phyloP scores from a whole-genome alignment of 306 rosid genomes.

The Trifolium fragiferum region DNA sequence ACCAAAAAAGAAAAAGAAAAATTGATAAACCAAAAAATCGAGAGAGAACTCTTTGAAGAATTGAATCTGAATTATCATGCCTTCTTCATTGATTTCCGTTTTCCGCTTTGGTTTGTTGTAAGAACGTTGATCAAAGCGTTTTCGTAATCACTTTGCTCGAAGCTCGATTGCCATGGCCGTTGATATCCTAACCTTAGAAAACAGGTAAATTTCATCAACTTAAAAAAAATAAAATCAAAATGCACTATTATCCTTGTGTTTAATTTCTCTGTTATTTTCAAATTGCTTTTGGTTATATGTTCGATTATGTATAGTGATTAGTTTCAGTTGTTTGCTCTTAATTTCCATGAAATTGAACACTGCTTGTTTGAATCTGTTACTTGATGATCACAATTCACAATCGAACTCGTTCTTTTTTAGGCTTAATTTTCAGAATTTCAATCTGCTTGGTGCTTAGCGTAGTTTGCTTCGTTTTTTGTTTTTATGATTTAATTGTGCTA shows the following conservation, averaged over 20 bases:
- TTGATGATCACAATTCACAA: conserved; percentile 25
- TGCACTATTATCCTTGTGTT: neutral
- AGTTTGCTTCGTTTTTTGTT: neutral
- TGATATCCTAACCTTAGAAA: conserved; percentile 55
- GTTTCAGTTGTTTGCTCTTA: conserved; percentile 20
- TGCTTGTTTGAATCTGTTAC: conserved; percentile 18
- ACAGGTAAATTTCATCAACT: conserved; percentile 51
- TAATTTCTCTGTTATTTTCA: neutral
- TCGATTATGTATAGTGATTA: conserved; percentile 12
- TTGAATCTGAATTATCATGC: too few relatives aligned
- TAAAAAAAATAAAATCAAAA: conserved; percentile 16
- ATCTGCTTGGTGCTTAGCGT: neutral
- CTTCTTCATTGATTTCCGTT: neutral
- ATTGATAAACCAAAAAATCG: too few relatives aligned
- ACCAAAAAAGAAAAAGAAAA: too few relatives aligned
- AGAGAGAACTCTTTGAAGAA: too few relatives aligned
- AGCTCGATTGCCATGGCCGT: conserved; percentile 56
- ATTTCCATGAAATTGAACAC: conserved; percentile 18
- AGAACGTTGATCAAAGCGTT: conserved; percentile 31
- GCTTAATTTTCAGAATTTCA: conserved; percentile 16
- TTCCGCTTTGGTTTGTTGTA: conserved; percentile 20
- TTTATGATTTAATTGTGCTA: neutral
- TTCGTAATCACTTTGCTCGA: conserved; percentile 22
- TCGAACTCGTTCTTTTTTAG: neutral
- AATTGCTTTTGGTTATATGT: conserved; percentile 23